Conservation (phyloP, 2,329 filamentous ascomycete genomes). For the Xylariaceae sp. region DNA sequence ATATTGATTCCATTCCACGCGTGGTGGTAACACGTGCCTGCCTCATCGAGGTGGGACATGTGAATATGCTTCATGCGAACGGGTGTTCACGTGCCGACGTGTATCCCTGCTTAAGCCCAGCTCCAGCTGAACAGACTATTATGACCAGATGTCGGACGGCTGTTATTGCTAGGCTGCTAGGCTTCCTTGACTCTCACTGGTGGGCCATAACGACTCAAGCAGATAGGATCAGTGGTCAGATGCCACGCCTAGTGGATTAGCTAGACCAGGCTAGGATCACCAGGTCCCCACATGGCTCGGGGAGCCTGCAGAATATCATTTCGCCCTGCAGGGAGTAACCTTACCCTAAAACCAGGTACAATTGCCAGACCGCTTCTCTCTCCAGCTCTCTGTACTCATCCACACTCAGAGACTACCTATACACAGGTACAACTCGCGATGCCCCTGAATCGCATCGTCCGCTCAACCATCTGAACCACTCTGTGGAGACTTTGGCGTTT, state of each 20-base stretch:
- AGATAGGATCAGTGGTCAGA: too few species aligned
- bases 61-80: slow-evolving; percentile 23
- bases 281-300: slow-evolving; percentile 7
- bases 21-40: too few species aligned
- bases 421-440: neutral
- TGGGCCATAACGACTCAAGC: neutral
- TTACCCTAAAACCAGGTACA: neutral
- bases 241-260: too few species aligned
- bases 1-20: too few species aligned
- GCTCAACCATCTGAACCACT: slow-evolving; percentile 11
- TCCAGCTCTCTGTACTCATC: too few species aligned
- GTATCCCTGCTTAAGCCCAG: neutral
- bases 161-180: too few species aligned
- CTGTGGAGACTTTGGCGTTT: slow-evolving; percentile 4
- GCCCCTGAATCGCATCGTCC: slow-evolving; percentile 8
- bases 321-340: slow-evolving; percentile 15
- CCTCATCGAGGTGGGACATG: too few species aligned
- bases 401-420: neutral
- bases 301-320: slow-evolving; percentile 23
- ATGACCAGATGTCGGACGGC: too few species aligned
- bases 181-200: too few species aligned
- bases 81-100: slow-evolving; percentile 24
- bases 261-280: too few species aligned
- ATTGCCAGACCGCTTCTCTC: too few species aligned
- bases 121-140: too few species aligned